Evolutionary conservation across 345 rosid genomes (phyloP).

Genomic region (Ailanthus altissimus): DNA sequence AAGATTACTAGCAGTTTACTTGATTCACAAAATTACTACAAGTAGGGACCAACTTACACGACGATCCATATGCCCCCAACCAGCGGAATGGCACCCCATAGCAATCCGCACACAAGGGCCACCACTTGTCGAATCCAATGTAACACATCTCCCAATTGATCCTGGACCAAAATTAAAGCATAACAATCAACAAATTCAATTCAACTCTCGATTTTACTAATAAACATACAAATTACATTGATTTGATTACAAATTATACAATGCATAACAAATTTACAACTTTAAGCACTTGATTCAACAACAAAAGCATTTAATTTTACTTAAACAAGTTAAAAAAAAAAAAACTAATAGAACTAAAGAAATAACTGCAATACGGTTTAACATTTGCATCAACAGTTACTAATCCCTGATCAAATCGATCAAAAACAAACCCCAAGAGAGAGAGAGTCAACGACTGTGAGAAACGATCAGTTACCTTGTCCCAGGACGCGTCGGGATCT

Average conservation of each 20-base stretch:
- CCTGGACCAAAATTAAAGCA: slow-evolving; percentile 47
- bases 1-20: background rate
- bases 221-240: background rate
- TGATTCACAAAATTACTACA: background rate
- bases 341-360: background rate
- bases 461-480: slow-evolving; percentile 49
- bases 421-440: background rate
- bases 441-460: background rate
- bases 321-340: background rate
- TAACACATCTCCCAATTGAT: slow-evolving; percentile 95
- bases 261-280: background rate
- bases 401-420: background rate
- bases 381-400: background rate
- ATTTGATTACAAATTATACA: background rate
- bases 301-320: background rate
- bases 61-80: slow-evolving; percentile 90
- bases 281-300: background rate
- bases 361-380: background rate
- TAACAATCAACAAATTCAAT: background rate
- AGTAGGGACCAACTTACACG: slow-evolving; percentile 52
- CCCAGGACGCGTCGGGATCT: slow-evolving; percentile 94
- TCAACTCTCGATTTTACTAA: background rate
- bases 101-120: slow-evolving; percentile 74
- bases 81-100: slow-evolving; percentile 85
- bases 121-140: slow-evolving; percentile 95